phyloP scores from a whole-genome alignment of 208 protist species.

The Wallacemonas rigidus region DNA sequence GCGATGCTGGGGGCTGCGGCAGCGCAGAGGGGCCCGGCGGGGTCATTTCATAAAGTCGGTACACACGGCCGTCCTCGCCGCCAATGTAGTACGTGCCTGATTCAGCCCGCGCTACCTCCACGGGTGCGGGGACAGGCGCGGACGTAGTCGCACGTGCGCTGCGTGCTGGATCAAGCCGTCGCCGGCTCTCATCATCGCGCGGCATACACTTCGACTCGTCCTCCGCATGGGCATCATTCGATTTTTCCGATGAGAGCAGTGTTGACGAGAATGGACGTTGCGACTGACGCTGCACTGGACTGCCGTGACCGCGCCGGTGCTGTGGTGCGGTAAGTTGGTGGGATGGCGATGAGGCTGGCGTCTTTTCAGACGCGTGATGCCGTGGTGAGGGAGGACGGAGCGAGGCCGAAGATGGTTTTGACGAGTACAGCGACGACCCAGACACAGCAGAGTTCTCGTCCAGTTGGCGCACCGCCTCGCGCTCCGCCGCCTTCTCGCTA shows the following conservation, averaged over 20 bases:
- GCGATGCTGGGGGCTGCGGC: neutral
- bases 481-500: neutral
- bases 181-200: too few relatives aligned
- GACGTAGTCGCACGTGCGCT: too few relatives aligned
- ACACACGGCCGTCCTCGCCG: constrained; percentile 3
- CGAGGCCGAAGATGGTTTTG: neutral
- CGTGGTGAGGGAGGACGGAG: neutral
- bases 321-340: too few relatives aligned
- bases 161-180: too few relatives aligned
- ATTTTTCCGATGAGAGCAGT: too few relatives aligned
- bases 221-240: too few relatives aligned
- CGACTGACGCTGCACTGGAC: too few relatives aligned
- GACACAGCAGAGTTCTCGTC: neutral
- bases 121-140: neutral
- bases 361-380: too few relatives aligned
- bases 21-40: neutral
- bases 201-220: too few relatives aligned
- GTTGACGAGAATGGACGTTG: too few relatives aligned
- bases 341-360: too few relatives aligned
- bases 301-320: too few relatives aligned
- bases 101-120: constrained; percentile 2
- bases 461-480: neutral
- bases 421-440: neutral
- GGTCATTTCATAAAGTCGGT: neutral
- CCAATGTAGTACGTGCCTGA: constrained; percentile 15